These are phyloP conservation scores for Candida vartiovaarae DNA, from an alignment of 805 yeast species.

Conservation along the genomic window DNA sequence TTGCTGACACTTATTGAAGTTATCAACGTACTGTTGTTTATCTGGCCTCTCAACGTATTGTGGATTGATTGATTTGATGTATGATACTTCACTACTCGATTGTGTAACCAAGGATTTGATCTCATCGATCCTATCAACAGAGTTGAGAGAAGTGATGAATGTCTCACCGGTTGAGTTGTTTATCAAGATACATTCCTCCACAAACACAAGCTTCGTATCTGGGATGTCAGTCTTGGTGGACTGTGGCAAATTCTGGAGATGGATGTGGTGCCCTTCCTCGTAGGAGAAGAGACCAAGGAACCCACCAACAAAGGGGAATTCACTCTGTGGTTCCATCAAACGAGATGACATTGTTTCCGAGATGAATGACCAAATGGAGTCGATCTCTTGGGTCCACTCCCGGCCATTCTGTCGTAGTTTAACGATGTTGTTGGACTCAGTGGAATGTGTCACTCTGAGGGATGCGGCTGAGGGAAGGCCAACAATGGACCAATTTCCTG, in stretches of 20 bases:
- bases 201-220: constrained; percentile 66
- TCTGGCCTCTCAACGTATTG: constrained; percentile 39
- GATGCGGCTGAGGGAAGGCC: constrained; percentile 51
- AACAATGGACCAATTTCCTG: constrained; percentile 85
- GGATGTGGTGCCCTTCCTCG: constrained; percentile 65
- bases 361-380: constrained; percentile 46
- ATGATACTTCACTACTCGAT: background rate
- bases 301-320: constrained; percentile 87
- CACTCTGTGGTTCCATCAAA: constrained; percentile 19
- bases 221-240: constrained; percentile 42
- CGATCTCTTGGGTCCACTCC: background rate
- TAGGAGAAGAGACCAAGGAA: constrained; percentile 79
- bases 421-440: constrained; percentile 27
- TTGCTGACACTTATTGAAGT: constrained; percentile 59
- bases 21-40: constrained; percentile 42
- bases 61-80: constrained; percentile 2
- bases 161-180: constrained; percentile 40
- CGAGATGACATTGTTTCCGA: constrained; percentile 39
- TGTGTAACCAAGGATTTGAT: constrained; percentile 18
- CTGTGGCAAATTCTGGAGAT: constrained; percentile 25
- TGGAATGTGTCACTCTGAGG: constrained; percentile 54
- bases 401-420: background rate
- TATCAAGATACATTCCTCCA: constrained; percentile 56
- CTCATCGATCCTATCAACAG: constrained; percentile 3
- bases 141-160: constrained; percentile 43